Conservation (phyloP, 129 eudicot genomes). For the Flaveria sonorensis region DNA sequence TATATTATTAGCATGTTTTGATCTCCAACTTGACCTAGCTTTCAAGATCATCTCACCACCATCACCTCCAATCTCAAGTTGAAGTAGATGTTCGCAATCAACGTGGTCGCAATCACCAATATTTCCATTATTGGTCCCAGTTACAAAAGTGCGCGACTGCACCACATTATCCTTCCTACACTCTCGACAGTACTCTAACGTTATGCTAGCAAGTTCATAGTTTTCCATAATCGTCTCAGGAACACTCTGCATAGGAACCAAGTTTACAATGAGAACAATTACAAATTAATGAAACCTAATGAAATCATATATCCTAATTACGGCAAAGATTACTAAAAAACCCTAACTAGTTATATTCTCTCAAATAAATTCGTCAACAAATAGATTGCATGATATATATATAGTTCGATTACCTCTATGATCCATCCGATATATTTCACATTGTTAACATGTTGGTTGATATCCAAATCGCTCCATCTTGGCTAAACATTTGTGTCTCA, state of each 20-base stretch:
- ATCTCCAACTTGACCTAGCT: conserved; percentile 72
- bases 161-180: conserved; percentile 69
- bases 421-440: conserved; percentile 83
- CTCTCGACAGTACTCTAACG: conserved; percentile 71
- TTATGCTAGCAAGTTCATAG: conserved; percentile 70
- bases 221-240: conserved; percentile 61
- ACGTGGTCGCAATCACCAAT: conserved; percentile 38
- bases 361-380: too few species aligned
- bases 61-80: conserved; percentile 52
- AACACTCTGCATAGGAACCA: conserved; percentile 55
- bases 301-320: too few species aligned
- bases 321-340: too few species aligned
- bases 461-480: conserved; percentile 78
- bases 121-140: conserved; percentile 28
- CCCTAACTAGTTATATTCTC: too few species aligned
- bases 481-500: conserved; percentile 38
- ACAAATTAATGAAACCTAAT: too few species aligned
- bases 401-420: conserved; percentile 55
- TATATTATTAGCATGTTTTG: conserved; percentile 41
- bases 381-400: not conserved
- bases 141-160: conserved; percentile 60
- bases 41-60: conserved; percentile 56
- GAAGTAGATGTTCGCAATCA: conserved; percentile 80
- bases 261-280: too few species aligned
- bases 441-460: conserved; percentile 81